Conservation (phyloP, 805 yeast genomes). For the Saccharomycopsis sp. region DNA sequence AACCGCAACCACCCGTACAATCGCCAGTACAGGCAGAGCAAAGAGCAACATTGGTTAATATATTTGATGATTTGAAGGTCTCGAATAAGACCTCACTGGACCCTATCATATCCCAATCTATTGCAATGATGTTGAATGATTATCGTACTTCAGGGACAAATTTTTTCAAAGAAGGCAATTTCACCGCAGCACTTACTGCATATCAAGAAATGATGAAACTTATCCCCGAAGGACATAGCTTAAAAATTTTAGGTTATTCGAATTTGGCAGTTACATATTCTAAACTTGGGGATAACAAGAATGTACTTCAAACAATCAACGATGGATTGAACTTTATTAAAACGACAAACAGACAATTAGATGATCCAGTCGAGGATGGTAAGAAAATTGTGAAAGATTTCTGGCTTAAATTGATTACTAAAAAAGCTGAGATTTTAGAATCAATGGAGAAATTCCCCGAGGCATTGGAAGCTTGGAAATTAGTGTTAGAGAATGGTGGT, state of each 20-base stretch:
- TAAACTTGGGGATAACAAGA: constrained; percentile 61
- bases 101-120: neutral
- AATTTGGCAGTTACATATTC: constrained; percentile 64
- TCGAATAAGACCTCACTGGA: neutral
- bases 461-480: constrained; percentile 55
- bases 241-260: constrained; percentile 61
- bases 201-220: constrained; percentile 51
- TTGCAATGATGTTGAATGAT: constrained; percentile 14
- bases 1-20: constrained; percentile 6
- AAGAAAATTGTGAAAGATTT: constrained; percentile 59
- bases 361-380: constrained; percentile 38
- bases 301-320: constrained; percentile 28
- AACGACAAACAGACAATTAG: constrained; percentile 15
- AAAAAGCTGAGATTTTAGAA: constrained; percentile 82
- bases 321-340: constrained; percentile 29
- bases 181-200: constrained; percentile 50
- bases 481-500: constrained; percentile 61
- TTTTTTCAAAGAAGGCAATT: constrained; percentile 78
- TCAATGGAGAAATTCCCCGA: constrained; percentile 61
- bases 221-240: constrained; percentile 58
- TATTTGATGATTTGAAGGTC: constrained; percentile 10
- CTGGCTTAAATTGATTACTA: constrained; percentile 62
- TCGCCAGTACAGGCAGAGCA: neutral
- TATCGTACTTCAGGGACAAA: constrained; percentile 40
- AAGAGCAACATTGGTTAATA: constrained; percentile 7